phyloP scores from a whole-genome alignment of 2,329 filamentous ascomycete species.

The Cladosporium sp. region DNA sequence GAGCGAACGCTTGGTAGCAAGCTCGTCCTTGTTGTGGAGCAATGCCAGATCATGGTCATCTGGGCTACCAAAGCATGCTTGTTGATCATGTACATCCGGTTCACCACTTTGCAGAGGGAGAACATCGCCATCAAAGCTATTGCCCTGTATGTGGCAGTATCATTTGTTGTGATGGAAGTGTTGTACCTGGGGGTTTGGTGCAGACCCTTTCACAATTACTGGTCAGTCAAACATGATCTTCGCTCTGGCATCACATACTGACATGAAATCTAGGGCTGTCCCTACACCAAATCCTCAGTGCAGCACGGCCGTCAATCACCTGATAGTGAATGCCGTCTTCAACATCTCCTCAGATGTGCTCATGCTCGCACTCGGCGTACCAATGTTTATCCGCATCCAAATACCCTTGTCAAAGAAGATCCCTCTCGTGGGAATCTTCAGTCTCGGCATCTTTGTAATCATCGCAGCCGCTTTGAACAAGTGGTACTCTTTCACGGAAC shows the following conservation, averaged over 20 bases:
- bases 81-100: constrained; percentile 40
- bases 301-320: constrained; percentile 38
- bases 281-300: constrained; percentile 42
- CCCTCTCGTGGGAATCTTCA: constrained; percentile 57
- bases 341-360: constrained; percentile 50
- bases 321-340: constrained; percentile 40
- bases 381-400: constrained; percentile 46
- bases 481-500: constrained; percentile 61
- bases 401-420: constrained; percentile 52
- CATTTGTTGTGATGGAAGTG: constrained; percentile 42
- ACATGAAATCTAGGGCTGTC: constrained; percentile 21
- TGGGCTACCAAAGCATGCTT: constrained; percentile 42
- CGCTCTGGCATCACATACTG: not conserved
- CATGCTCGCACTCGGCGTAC: constrained; percentile 47
- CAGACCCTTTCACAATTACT: constrained; percentile 40
- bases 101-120: constrained; percentile 39
- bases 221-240: constrained; percentile 27
- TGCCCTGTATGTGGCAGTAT: constrained; percentile 36
- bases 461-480: constrained; percentile 62
- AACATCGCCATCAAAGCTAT: constrained; percentile 38
- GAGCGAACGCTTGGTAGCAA: constrained; percentile 39
- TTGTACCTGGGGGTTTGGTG: constrained; percentile 45
- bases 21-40: constrained; percentile 41
- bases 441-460: constrained; percentile 58
- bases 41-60: constrained; percentile 38